Conservation (phyloP, 148 eudicot genomes). For the Cornus controversa region DNA sequence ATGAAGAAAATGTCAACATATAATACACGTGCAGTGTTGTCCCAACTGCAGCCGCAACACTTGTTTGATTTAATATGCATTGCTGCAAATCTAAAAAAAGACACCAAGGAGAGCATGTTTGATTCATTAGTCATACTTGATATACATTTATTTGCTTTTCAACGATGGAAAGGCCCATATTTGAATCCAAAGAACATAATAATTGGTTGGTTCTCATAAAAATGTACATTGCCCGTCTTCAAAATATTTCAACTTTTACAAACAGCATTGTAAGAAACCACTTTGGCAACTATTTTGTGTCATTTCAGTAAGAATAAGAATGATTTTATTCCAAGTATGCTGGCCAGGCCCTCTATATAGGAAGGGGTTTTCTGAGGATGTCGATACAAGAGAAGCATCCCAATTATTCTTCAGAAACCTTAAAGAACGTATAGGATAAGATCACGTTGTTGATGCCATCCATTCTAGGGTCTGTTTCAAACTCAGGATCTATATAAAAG, state of each 20-base stretch:
- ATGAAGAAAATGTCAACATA: too few relatives aligned
- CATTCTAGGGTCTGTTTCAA: slow-evolving; percentile 83
- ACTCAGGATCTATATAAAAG: slow-evolving; percentile 86
- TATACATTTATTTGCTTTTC: neutral
- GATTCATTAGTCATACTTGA: neutral
- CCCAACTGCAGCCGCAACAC: too few relatives aligned
- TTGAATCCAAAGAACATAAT: too few relatives aligned
- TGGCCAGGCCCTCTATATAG: neutral
- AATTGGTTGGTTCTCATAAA: neutral
- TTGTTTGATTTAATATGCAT: too few relatives aligned
- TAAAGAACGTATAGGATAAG: slow-evolving; percentile 74
- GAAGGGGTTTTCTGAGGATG: neutral
- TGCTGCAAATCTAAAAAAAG: neutral
- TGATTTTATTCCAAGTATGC: neutral
- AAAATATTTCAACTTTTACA: too few relatives aligned
- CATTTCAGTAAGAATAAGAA: neutral
- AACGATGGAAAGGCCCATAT: too few relatives aligned
- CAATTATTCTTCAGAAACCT: slow-evolving; percentile 52
- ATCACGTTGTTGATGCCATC: slow-evolving; percentile 72
- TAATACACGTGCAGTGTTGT: too few relatives aligned
- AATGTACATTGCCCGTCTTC: neutral
- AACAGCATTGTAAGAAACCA: too few relatives aligned
- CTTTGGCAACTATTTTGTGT: too few relatives aligned
- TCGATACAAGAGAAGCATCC: neutral
- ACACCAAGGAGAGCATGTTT: neutral